These are phyloP conservation scores for Trichoderma erinaceum DNA, from an alignment of 495 filamentous ascomycete genomes.

Conservation along the genomic window DNA sequence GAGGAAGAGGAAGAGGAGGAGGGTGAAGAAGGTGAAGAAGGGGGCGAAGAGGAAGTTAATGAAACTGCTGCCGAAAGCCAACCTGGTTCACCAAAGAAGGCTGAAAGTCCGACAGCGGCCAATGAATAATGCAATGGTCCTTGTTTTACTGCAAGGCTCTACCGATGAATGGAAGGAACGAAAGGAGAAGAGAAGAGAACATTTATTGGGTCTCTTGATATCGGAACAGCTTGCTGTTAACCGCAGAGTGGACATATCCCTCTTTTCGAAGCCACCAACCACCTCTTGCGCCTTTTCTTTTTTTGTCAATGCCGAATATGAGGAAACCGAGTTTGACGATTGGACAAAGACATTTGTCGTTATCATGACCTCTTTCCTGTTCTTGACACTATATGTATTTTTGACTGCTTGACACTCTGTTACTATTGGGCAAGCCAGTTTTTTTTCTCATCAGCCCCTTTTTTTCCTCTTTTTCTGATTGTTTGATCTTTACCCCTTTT, in stretches of 20 bases:
- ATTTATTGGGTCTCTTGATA: background rate
- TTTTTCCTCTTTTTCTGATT: background rate
- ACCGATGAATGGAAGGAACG: background rate
- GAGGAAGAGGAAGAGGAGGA: conserved; percentile 13
- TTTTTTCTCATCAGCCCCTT: background rate
- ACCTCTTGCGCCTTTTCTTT: background rate
- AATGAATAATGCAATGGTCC: background rate
- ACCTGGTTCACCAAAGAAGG: conserved; percentile 10
- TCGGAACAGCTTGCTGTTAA: background rate
- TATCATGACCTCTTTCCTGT: background rate
- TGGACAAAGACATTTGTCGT: background rate
- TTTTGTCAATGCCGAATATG: background rate
- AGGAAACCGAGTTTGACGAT: background rate
- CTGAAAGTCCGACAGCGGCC: background rate
- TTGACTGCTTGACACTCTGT: background rate
- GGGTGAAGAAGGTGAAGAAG: background rate
- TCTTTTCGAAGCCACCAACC: background rate
- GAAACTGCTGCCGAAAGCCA: background rate
- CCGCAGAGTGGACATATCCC: background rate
- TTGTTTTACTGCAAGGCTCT: background rate
- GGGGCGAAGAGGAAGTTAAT: background rate
- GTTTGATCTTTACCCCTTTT: background rate
- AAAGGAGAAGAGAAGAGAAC: background rate
- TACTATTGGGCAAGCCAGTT: background rate
- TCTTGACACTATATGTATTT: background rate